Evolutionary conservation across 192 early-diverging fungal genomes (phyloP), one percentile per base, ranked within the genome.

Genomic region (Entomortierella chlamydospora): DNA sequence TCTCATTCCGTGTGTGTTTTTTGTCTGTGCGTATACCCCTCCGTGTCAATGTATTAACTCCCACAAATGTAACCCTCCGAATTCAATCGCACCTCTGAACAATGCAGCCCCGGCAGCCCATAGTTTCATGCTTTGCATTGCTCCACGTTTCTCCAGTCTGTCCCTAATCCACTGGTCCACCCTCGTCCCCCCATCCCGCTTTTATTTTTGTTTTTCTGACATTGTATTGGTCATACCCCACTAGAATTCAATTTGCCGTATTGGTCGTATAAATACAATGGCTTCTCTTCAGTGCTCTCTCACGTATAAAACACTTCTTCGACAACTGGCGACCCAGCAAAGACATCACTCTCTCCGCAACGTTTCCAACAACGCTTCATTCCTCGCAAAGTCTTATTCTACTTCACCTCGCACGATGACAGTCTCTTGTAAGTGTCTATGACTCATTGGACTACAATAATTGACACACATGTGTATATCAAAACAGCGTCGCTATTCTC

Each of bases 401-500:
- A 49, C 76, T 41, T 60, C 76, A n/a, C 41, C 67, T 25, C 66
- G 54, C 61, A 58, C 20, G 29, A 70, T 79, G 76, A 79, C 76
- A 45, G 39, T 15, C 47, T 6, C 52, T 37, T 26, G 61, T 63
- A 53, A 58, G 33, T 34, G n/a, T n/a, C n/a, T n/a, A n/a, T n/a
- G n/a, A n/a, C n/a, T n/a, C n/a, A n/a, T n/a, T n/a, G n/a, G n/a
- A n/a, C n/a, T n/a, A n/a, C n/a, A n/a, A n/a, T n/a, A n/a, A n/a
- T n/a, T n/a, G n/a, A n/a, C n/a, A n/a, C n/a, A n/a, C n/a, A n/a
- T n/a, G n/a, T n/a, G n/a, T n/a, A n/a, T n/a, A n/a, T n/a, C n/a
- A n/a, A n/a, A n/a, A n/a, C n/a, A n/a, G n/a, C n/a, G 15, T 47
- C 45, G 15, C 20, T 20, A 47, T 20, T 9, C 39, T 41, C 13